phyloP scores from a whole-genome alignment of 192 early-diverging fungal genomes.

The Backusella liffmaniae region DNA sequence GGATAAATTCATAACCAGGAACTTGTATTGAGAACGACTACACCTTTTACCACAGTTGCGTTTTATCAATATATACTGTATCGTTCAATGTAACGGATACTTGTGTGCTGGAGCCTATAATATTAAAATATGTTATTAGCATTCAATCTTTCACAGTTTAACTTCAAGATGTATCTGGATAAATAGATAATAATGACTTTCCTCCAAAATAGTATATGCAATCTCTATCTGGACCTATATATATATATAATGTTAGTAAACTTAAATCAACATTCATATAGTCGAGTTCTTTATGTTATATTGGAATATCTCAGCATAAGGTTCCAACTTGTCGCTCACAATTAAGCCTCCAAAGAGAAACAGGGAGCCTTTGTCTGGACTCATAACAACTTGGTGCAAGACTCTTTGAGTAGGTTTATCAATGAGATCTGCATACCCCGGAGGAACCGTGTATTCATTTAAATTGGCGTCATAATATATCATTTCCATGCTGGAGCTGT shows the following conservation, averaged over 20 bases:
- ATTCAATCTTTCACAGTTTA: background rate
- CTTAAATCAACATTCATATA: background rate
- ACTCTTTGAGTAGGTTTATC: background rate
- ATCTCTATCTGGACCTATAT: background rate
- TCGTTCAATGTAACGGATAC: background rate
- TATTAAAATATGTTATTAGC: too few relatives aligned
- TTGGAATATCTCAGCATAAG: background rate
- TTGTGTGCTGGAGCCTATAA: background rate
- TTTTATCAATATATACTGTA: background rate
- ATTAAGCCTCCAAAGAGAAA: background rate
- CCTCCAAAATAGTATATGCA: slow-evolving; percentile 6
- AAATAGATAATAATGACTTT: background rate
- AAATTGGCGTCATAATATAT: background rate
- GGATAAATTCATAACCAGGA: background rate
- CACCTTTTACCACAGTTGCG: background rate
- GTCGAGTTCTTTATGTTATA: background rate
- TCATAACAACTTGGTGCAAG: background rate
- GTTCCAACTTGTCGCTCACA: background rate
- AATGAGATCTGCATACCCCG: background rate
- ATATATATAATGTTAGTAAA: background rate
- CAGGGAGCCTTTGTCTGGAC: background rate
- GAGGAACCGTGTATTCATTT: background rate
- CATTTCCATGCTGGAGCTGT: background rate
- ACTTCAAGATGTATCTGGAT: background rate
- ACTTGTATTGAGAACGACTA: background rate